Base-by-base conservation (phyloP, 306 rosid genomes). In the Chamaecrista fasciculata region DNA sequence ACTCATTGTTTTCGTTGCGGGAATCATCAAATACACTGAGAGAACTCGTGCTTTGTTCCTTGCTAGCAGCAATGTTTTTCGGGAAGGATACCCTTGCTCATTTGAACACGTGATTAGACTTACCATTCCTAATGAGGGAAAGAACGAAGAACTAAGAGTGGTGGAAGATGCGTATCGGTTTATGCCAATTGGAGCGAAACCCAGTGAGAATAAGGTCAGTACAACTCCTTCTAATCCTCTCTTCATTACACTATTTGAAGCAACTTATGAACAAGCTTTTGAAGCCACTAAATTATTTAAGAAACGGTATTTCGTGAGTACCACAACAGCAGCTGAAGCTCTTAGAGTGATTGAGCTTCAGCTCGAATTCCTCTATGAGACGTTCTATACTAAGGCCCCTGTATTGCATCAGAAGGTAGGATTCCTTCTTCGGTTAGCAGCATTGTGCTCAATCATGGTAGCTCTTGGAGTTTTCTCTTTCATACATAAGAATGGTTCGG, bases 361-460 rank as follows among this genome's bases (percentile, higher is more conserved):
- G 20, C 87, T 79, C 61, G 73, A 82, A 56, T 76, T 83, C 47
- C 43, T 79, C 0, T 79, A 72, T 53, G 75, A 79, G 64, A 76
- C 64, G 64, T 71, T 76, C 21, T 76, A 51, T 55, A 79, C 87
- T 16, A 79, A 76, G 80, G 75, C 59, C 3, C 40, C 28, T 2
- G 81, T 83, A 3, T 70, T 79, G 66, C 75, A 79, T 51, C 47
- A 57, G 1, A 4, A 0, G 2, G 0, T 0, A 1, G 85, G 80
- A 3, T 34, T 0, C 37, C 0, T 73, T 21, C 56, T 62, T 6
- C 67, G 84, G 8, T 2, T 20, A 28, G 0, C 47, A 28, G 74
- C 78, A 6, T 9, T 70, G 24, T 0, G 37, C 11, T 37, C 65
- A 0, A 52, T 79, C 7, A 1, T 23, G 5, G 15, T 26, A 10